These are phyloP conservation scores for Urtica urens DNA, from an alignment of 306 rosid genomes.

Conservation along the genomic window DNA sequence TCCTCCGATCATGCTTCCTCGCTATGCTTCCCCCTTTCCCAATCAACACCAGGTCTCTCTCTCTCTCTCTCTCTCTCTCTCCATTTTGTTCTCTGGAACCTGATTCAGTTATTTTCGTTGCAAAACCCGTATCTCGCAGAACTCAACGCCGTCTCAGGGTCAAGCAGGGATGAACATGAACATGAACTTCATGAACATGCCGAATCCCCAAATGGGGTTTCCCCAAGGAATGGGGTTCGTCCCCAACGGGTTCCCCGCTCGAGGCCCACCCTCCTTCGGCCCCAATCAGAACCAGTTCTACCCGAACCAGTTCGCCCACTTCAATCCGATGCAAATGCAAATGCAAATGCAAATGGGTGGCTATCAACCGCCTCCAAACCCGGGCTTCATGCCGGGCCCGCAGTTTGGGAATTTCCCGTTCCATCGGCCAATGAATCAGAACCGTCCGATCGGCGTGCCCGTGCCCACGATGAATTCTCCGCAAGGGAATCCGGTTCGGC, in stretches of 20 bases:
- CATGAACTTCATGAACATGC: constrained; percentile 27
- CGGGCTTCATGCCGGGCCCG: constrained; percentile 20
- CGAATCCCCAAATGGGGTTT: constrained; percentile 30
- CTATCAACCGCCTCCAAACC: constrained; percentile 42
- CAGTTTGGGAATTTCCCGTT: constrained; percentile 33
- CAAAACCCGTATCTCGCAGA: constrained; percentile 7
- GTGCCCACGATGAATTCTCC: constrained; percentile 28
- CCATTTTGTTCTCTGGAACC: background rate
- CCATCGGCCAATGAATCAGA: constrained; percentile 38
- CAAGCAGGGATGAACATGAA: constrained; percentile 28
- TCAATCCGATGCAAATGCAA: too few relatives aligned
- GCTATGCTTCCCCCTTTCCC: constrained; percentile 9
- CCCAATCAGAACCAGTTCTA: constrained; percentile 33
- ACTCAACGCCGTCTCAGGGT: constrained; percentile 25
- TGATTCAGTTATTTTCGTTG: background rate
- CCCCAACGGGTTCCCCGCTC: constrained; percentile 31
- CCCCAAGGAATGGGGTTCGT: too few relatives aligned
- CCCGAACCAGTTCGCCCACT: constrained; percentile 47
- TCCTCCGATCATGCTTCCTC: constrained; percentile 16
- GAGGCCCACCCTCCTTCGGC: constrained; percentile 39
- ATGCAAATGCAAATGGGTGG: constrained; percentile 40
- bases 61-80: background rate
- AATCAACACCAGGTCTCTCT: constrained; percentile 20
- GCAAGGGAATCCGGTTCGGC: constrained; percentile 33
- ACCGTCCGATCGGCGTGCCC: constrained; percentile 21